These are phyloP conservation scores for Hepatocystis sp. DNA, from an alignment of 169 alveolate species.

Conservation along the genomic window DNA sequence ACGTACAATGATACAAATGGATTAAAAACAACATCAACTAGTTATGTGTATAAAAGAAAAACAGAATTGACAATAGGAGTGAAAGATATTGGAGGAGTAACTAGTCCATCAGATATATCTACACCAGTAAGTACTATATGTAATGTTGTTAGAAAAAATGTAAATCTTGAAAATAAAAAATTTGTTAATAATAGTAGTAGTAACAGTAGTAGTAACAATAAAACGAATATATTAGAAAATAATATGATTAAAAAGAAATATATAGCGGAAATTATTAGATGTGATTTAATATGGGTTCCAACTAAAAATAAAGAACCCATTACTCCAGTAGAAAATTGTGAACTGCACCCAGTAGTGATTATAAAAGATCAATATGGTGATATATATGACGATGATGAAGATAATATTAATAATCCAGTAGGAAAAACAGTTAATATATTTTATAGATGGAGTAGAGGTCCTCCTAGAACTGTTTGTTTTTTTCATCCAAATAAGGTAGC, in stretches of 20 bases:
- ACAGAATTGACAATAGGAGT: too few relatives aligned
- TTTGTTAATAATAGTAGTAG: too few relatives aligned
- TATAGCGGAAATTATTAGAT: constrained; percentile 75
- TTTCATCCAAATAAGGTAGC: constrained; percentile 86
- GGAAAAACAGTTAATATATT: constrained; percentile 76
- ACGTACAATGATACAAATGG: too few relatives aligned
- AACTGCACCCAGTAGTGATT: constrained; percentile 85
- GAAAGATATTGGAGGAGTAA: too few relatives aligned
- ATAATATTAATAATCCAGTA: constrained; percentile 71
- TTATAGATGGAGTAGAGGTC: constrained; percentile 87
- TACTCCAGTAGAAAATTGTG: constrained; percentile 87
- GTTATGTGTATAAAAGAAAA: too few relatives aligned
- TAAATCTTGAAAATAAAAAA: too few relatives aligned
- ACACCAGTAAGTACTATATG: too few relatives aligned
- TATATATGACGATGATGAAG: constrained; percentile 81
- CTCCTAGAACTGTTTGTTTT: constrained; percentile 86
- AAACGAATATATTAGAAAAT: too few relatives aligned
- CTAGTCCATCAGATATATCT: too few relatives aligned
- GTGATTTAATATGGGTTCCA: constrained; percentile 80
- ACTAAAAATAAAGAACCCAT: constrained; percentile 79
- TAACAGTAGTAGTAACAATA: too few relatives aligned
- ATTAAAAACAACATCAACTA: too few relatives aligned
- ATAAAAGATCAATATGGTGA: constrained; percentile 79
- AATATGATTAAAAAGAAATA: constrained; percentile 49
- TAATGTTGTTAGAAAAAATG: too few relatives aligned